Conservation (phyloP, 495 filamentous ascomycete genomes). For the Penicillium paradoxum region DNA sequence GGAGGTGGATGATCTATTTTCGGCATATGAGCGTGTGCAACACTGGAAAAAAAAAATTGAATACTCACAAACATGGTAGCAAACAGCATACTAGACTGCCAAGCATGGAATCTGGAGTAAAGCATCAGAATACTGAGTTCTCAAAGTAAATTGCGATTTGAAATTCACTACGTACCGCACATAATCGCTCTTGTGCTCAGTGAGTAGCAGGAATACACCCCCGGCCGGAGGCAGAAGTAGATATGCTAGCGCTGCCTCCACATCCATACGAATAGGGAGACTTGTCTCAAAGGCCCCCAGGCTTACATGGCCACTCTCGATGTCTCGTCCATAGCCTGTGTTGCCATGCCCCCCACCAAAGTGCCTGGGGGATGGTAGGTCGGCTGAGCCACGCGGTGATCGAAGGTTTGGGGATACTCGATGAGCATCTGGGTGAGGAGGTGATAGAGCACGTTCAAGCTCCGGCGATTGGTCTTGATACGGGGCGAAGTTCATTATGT, state of each 20-base stretch:
- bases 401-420: slow-evolving; percentile 45
- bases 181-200: slow-evolving; percentile 95
- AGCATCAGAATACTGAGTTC: not conserved
- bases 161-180: slow-evolving; percentile 62
- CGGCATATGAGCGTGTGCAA: not conserved
- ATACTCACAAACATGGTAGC: slow-evolving; percentile 68
- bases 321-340: slow-evolving; percentile 32
- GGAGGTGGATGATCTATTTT: slow-evolving; percentile 62
- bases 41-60: not conserved
- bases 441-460: slow-evolving; percentile 66
- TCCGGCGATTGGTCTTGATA: slow-evolving; percentile 89
- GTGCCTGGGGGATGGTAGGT: slow-evolving; percentile 40
- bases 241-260: slow-evolving; percentile 91
- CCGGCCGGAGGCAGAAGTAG: slow-evolving; percentile 81
- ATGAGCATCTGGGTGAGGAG: slow-evolving; percentile 44
- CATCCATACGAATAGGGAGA: slow-evolving; percentile 73
- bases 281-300: slow-evolving; percentile 73
- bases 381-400: slow-evolving; percentile 36
- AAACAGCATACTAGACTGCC: slow-evolving; percentile 89
- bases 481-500: slow-evolving; percentile 84
- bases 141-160: not conserved
- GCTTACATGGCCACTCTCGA: slow-evolving; percentile 58
- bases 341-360: slow-evolving; percentile 35
- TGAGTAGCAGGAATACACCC: slow-evolving; percentile 73
- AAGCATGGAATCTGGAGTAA: slow-evolving; percentile 77